These are phyloP conservation scores for Calycina marina DNA, from an alignment of 2,329 filamentous ascomycete species.

Conservation along the genomic window DNA sequence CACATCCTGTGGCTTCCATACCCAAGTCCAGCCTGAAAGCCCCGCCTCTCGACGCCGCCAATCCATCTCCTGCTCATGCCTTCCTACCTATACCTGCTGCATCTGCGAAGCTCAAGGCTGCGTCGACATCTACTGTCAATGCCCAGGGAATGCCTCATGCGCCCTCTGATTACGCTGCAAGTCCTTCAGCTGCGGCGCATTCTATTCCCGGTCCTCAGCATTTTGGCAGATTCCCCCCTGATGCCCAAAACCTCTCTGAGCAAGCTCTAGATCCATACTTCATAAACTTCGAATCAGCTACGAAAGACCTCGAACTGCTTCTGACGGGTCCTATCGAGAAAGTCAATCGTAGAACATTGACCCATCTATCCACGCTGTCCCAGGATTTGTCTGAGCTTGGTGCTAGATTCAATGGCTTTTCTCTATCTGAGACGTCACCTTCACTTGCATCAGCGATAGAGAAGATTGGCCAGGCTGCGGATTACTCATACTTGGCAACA, in stretches of 20 bases:
- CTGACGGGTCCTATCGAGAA: constrained; percentile 92
- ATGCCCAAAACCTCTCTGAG: constrained; percentile 62
- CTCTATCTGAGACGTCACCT: constrained; percentile 79
- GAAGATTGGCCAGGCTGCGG: constrained; percentile 83
- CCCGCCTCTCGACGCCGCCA: constrained; percentile 89
- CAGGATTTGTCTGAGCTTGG: constrained; percentile 85
- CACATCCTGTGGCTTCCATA: constrained; percentile 77
- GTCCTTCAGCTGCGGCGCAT: constrained; percentile 39
- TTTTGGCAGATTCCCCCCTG: constrained; percentile 70
- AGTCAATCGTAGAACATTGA: constrained; percentile 79
- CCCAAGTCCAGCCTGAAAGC: constrained; percentile 91
- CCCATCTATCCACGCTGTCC: constrained; percentile 69
- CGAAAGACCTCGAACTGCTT: constrained; percentile 77
- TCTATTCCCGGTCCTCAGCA: constrained; percentile 44
- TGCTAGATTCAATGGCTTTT: constrained; percentile 93
- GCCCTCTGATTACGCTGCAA: constrained; percentile 33
- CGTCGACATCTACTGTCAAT: constrained; percentile 25
- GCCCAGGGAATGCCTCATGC: constrained; percentile 37
- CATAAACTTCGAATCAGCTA: constrained; percentile 79
- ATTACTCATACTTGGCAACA: constrained; percentile 90
- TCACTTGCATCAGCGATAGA: constrained; percentile 88
- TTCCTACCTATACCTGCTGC: constrained; percentile 75
- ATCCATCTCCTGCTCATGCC: constrained; percentile 72
- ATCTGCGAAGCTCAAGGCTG: constrained; percentile 66
- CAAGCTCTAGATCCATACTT: constrained; percentile 94